Conservation (phyloP, 1,284 basidiomycete species). For the Rhodotorula sp. region DNA sequence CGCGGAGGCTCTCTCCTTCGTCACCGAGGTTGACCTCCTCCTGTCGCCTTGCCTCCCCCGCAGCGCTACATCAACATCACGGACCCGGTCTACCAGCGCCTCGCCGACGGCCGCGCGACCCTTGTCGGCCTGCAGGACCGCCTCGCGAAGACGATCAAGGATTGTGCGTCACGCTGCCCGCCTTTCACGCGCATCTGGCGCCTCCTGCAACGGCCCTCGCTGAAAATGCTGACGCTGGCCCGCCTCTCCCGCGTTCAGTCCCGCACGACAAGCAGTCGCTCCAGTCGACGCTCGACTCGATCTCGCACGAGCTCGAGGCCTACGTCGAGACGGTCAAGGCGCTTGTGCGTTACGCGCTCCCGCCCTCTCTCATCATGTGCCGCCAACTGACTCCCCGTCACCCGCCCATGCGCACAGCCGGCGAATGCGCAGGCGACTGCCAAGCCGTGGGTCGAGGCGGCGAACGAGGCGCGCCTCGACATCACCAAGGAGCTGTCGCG, state of each 20-base stretch:
- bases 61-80: conserved; percentile 31
- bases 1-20: background rate
- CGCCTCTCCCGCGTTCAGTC: conserved; percentile 2
- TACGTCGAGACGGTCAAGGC: conserved; percentile 25
- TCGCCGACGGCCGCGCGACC: conserved; percentile 26
- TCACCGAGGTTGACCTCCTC: no score
- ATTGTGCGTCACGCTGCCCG: conserved; percentile 10
- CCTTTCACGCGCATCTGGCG: no score
- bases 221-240: background rate
- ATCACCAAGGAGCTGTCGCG: conserved; percentile 30
- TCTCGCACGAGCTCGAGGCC: conserved; percentile 33
- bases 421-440: conserved; percentile 30
- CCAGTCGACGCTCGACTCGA: conserved; percentile 19
- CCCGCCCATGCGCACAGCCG: conserved; percentile 9
- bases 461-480: conserved; percentile 25
- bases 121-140: conserved; percentile 34
- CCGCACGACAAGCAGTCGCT: conserved; percentile 34
- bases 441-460: conserved; percentile 27
- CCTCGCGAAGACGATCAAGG: conserved; percentile 24
- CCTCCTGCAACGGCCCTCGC: background rate
- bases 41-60: background rate
- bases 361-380: background rate
- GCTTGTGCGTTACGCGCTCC: conserved; percentile 18
- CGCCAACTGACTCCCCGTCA: fast-evolving
- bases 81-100: conserved; percentile 22